Evolutionary conservation across 768 basidiomycete genomes (phyloP).

Genomic region (Termitomyces sp.): DNA sequence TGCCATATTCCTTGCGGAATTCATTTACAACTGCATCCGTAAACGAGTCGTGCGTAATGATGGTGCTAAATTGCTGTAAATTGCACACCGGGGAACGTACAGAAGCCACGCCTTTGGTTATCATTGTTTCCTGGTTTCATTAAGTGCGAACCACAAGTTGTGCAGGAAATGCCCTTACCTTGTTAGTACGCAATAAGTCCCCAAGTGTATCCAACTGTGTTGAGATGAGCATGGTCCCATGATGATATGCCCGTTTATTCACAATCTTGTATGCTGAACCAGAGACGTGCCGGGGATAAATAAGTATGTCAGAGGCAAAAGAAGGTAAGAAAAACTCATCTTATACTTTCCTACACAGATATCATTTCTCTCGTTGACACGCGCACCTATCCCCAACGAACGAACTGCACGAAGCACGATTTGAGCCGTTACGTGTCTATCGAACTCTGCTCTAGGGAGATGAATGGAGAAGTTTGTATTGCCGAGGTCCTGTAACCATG

Average conservation of each 20-base stretch:
- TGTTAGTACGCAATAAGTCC: slow-evolving; percentile 58
- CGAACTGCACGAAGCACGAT: slow-evolving; percentile 75
- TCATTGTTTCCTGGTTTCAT: slow-evolving; percentile 58
- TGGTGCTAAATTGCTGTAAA: slow-evolving; percentile 47
- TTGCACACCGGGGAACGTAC: slow-evolving; percentile 93
- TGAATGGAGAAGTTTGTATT: slow-evolving; percentile 98
- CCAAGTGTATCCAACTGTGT: slow-evolving; percentile 70
- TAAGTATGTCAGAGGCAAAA: slow-evolving; percentile 5
- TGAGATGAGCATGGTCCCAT: slow-evolving; percentile 97
- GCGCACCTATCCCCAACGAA: slow-evolving; percentile 68
- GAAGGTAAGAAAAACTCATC: slow-evolving; percentile 52
- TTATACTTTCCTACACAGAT: slow-evolving; percentile 81
- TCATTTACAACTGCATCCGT: slow-evolving; percentile 59
- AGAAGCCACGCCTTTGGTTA: slow-evolving; percentile 83
- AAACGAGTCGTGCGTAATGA: slow-evolving; percentile 65
- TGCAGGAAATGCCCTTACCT: slow-evolving; percentile 36
- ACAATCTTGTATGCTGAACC: slow-evolving; percentile 98
- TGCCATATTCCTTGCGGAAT: slow-evolving; percentile 57
- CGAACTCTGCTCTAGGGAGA: slow-evolving; percentile 74
- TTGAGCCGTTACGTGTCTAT: slow-evolving; percentile 71
- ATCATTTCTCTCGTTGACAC: slow-evolving; percentile 88
- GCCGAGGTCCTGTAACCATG: slow-evolving; percentile 73
- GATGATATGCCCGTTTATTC: slow-evolving; percentile 88
- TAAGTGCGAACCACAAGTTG: neutral
- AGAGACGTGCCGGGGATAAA: slow-evolving; percentile 60